These are phyloP conservation scores for Nannizzia gypsea DNA, from an alignment of 2,329 filamentous ascomycete genomes.

Conservation along the genomic window DNA sequence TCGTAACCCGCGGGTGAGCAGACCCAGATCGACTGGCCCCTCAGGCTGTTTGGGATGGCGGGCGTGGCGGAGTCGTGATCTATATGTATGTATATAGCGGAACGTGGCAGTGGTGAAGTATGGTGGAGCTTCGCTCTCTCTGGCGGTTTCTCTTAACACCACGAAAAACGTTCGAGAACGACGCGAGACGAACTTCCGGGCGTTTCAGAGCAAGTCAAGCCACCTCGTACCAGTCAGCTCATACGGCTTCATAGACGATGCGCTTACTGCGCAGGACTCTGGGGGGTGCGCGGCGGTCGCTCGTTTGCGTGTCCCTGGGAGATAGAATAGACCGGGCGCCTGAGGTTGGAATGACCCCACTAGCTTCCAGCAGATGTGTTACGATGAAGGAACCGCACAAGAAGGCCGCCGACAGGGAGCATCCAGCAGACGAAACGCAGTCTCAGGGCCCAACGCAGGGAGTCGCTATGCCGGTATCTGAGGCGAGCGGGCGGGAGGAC, in stretches of 20 bases:
- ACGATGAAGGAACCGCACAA: not conserved
- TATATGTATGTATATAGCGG: not conserved
- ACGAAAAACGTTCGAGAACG: not conserved
- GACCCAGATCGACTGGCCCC: not conserved
- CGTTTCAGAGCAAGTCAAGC: not conserved
- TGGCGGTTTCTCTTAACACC: no score
- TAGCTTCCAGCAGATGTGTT: not conserved
- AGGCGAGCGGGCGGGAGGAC: not conserved
- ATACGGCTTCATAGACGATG: not conserved
- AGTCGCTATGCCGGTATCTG: not conserved
- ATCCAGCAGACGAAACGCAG: not conserved
- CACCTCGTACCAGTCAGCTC: not conserved
- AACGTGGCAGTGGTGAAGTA: not conserved
- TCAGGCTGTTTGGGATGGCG: not conserved
- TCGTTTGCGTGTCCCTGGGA: not conserved
- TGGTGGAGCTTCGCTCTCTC: not conserved
- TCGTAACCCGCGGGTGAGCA: not conserved
- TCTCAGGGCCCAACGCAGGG: not conserved
- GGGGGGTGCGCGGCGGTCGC: not conserved
- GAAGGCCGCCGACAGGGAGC: not conserved
- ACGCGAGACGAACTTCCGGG: not conserved
- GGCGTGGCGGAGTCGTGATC: not conserved
- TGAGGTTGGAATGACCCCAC: not conserved
- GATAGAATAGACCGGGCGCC: not conserved
- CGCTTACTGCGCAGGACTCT: not conserved